A percentile compares a stretch with the other conserved stretches of the same genome.
phyloP scores from a whole-genome alignment of 2,329 filamentous ascomycete species.

The Alternaria dauci region DNA sequence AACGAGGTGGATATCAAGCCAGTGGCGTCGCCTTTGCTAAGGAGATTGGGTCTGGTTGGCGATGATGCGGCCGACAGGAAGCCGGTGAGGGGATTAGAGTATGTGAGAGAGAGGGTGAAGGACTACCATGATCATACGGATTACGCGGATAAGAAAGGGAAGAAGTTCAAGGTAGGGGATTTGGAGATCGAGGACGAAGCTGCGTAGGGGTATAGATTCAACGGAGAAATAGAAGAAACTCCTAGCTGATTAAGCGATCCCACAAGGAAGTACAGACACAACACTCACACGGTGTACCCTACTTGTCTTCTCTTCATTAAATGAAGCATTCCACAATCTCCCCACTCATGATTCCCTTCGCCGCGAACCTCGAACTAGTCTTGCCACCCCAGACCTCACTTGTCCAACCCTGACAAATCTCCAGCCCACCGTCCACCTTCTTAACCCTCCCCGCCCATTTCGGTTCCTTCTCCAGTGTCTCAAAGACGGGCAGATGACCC shows the following conservation, averaged over 20 bases:
- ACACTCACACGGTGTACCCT: background rate
- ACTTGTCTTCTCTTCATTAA: background rate
- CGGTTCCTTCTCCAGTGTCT: background rate
- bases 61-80: constrained; percentile 31
- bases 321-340: constrained; percentile 9
- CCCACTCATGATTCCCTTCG: background rate
- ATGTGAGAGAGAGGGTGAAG: constrained; percentile 54
- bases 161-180: constrained; percentile 52
- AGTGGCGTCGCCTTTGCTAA: constrained; percentile 48
- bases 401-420: background rate
- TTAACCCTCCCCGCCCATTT: background rate
- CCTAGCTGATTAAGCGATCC: background rate
- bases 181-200: constrained; percentile 55
- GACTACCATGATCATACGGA: constrained; percentile 53
- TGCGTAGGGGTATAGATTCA: constrained; percentile 6
- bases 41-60: constrained; percentile 35
- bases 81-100: constrained; percentile 52
- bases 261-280: background rate
- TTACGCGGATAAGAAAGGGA: constrained; percentile 52
- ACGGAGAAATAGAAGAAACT: background rate
- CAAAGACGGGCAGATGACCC: background rate
- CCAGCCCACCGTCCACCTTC: background rate
- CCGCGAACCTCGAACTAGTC: background rate
- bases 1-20: constrained; percentile 51
- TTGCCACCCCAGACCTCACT: constrained; percentile 2